Base-by-base conservation (phyloP, 202 grass and related monocot species). In the Zoysia matrella region DNA sequence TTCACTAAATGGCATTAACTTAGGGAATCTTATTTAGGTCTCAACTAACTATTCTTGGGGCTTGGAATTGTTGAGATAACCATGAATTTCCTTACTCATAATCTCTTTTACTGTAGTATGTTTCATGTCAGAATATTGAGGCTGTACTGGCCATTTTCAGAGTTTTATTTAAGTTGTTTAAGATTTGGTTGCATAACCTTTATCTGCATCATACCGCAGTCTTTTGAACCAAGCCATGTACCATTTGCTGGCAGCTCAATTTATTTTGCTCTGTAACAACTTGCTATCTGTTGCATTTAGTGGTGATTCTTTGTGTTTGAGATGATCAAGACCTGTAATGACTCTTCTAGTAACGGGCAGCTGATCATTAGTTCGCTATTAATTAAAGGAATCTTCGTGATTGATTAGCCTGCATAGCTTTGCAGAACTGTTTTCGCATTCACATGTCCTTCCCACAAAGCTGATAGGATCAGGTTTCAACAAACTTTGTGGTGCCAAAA, bases 1-100 rank as follows among this genome's bases (percentile, higher is more conserved):
- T 67, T 77, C 60, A 41, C 77, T 47, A 81, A 73, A 16, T 71
- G 18, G 50, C 44, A 66, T 66, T 73, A 30, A 85, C 16, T 75
- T 78, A 44, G 73, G 67, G 73, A 68, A 73, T 77, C 51, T 73
- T 67, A 15, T 14, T 62, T 61, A 61, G 9, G 3, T 52, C 65
- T 71, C n/a, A 67, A 52, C 67, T 61, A 6, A 49, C 40, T 63
- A 49, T 42, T 15, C 22, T 40, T 42, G 8, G 56, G 22, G 69
- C 14, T 42, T 56, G 70, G 63, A 71, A 72, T 12, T 43, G 18
- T 76, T 70, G 45, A 52, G 66, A 70, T 57, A 43, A 57, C 51
- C 15, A 67, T 78, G 47, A 39, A 41, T 65, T 40, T 52, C 22
- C 22, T 30, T 30, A 30, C 22, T 30, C 22, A 30, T 30, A 30